Evolutionary conservation across 2,329 filamentous ascomycete genomes (phyloP).

Genomic region (Calycina marina): DNA sequence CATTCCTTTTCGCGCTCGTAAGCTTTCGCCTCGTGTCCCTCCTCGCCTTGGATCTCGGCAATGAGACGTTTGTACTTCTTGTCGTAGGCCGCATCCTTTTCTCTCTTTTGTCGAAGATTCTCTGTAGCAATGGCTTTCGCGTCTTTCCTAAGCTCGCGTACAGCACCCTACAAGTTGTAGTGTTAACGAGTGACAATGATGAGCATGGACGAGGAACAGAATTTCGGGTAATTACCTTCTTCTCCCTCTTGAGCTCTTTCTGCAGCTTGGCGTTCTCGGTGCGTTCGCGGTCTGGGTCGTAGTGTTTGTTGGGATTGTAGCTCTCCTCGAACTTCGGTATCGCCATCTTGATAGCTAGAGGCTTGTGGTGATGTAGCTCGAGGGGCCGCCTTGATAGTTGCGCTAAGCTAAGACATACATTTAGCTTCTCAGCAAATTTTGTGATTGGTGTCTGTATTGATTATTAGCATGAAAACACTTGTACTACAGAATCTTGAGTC

Average conservation of each 20-base stretch:
- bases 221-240: too few relatives aligned
- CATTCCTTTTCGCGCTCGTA: slow-evolving; percentile 78
- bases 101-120: slow-evolving; percentile 83
- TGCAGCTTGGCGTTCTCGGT: slow-evolving; percentile 72
- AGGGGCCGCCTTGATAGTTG: slow-evolving; percentile 60
- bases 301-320: slow-evolving; percentile 91
- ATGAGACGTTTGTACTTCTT: slow-evolving; percentile 87
- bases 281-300: slow-evolving; percentile 87
- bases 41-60: slow-evolving; percentile 90
- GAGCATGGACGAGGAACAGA: too few relatives aligned
- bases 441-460: slow-evolving; percentile 12
- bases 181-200: too few relatives aligned
- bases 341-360: slow-evolving; percentile 72
- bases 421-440: slow-evolving; percentile 27
- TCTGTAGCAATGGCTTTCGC: slow-evolving; percentile 86
- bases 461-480: slow-evolving; percentile 15
- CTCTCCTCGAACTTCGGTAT: slow-evolving; percentile 93
- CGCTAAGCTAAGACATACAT: slow-evolving; percentile 43
- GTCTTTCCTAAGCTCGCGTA: slow-evolving; percentile 91
- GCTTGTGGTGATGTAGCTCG: slow-evolving; percentile 76
- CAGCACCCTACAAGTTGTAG: too few relatives aligned
- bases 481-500: too few relatives aligned
- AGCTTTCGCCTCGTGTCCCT: slow-evolving; percentile 70
- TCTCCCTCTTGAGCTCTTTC: slow-evolving; percentile 86
- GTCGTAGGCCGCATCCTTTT: slow-evolving; percentile 85